Conservation (phyloP, 2,329 filamentous ascomycete genomes). For the Apiospora rasikravindrae region DNA sequence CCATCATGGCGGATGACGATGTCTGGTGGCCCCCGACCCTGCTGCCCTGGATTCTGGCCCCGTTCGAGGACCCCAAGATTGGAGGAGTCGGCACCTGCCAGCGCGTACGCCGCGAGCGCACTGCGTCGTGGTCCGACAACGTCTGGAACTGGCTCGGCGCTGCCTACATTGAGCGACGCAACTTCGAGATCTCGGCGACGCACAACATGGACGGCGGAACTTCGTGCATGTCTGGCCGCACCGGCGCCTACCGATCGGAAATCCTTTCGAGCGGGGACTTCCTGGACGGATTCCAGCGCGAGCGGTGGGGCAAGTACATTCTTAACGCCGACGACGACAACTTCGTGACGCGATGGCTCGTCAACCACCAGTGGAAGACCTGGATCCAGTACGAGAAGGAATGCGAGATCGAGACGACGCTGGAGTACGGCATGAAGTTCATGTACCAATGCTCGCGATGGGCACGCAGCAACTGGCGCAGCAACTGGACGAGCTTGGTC, state of each 20-base stretch:
- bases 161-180: conserved; percentile 89
- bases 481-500: conserved; percentile 90
- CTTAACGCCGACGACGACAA: conserved; percentile 98
- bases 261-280: conserved; percentile 88
- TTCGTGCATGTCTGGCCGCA: conserved; percentile 95
- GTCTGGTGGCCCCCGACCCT: conserved; percentile 89
- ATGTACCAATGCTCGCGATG: conserved; percentile 92
- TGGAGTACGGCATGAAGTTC: conserved; percentile 88
- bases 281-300: conserved; percentile 86
- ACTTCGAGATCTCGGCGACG: conserved; percentile 96
- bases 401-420: conserved; percentile 89
- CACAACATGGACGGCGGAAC: conserved; percentile 94
- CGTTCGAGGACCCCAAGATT: conserved; percentile 83
- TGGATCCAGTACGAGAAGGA: conserved; percentile 93
- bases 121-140: conserved; percentile 62
- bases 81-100: conserved; percentile 94
- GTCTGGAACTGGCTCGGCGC: conserved; percentile 91
- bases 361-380: conserved; percentile 90
- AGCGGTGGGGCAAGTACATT: conserved; percentile 87
- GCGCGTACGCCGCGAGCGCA: conserved; percentile 73
- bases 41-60: conserved; percentile 89
- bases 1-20: conserved; percentile 93
- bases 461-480: conserved; percentile 97
- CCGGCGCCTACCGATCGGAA: conserved; percentile 86
- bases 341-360: conserved; percentile 96